Evolutionary conservation across 2,329 filamentous ascomycete genomes (phyloP).

Genomic region (Diaporthe aspalathi): DNA sequence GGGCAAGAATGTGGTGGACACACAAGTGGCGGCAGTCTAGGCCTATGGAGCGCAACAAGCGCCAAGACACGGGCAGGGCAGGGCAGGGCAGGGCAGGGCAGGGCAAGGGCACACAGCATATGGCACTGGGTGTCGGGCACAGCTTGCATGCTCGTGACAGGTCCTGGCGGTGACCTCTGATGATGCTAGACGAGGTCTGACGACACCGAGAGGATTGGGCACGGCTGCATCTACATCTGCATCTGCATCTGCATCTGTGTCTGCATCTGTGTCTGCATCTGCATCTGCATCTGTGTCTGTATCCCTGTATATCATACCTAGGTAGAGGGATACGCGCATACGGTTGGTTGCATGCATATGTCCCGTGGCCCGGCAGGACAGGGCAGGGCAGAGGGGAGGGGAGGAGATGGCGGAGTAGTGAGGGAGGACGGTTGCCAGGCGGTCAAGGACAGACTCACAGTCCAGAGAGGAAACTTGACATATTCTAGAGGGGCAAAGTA

Average conservation of each 20-base stretch:
- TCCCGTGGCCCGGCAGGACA: not conserved
- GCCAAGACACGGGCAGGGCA: slow-evolving; percentile 25
- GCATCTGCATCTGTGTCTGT: not conserved
- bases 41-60: slow-evolving; percentile 22
- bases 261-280: not conserved
- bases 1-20: slow-evolving; percentile 24
- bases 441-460: slow-evolving; percentile 43
- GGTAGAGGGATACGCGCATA: not conserved
- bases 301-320: not conserved
- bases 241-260: not conserved
- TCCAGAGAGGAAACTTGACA: slow-evolving; percentile 49
- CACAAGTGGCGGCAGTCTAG: slow-evolving; percentile 21
- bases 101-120: not conserved
- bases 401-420: not conserved
- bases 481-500: slow-evolving; percentile 37
- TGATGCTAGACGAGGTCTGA: slow-evolving; percentile 8
- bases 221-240: not conserved
- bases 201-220: not conserved
- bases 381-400: not conserved
- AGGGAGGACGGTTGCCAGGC: not conserved
- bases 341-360: slow-evolving; percentile 5
- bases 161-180: slow-evolving; percentile 9
- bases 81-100: slow-evolving; percentile 1
- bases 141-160: slow-evolving; percentile 26
- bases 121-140: not conserved